Percentiles rank a stretch among this genome's conserved stretches.
These are phyloP conservation scores for Mortierella sp. DNA, from an alignment of 371 early-diverging fungal species.

Conservation along the genomic window DNA sequence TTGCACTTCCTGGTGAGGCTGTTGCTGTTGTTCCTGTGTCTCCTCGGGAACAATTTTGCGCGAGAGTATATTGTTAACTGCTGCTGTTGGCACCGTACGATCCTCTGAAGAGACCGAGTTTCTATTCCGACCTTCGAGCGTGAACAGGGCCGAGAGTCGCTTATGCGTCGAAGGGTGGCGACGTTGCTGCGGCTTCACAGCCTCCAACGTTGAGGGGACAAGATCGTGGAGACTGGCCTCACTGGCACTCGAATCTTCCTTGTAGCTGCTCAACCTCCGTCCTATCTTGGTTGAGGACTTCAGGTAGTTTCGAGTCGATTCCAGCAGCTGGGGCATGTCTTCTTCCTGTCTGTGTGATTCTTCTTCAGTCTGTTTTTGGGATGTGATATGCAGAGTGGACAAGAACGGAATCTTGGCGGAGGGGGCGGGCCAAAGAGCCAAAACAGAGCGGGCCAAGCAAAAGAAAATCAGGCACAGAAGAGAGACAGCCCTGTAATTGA, in stretches of 20 bases:
- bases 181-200: constrained; percentile 6
- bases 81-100: too few relatives aligned
- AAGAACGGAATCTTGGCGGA: not conserved
- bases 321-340: constrained; percentile 25
- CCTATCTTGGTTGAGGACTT: constrained; percentile 29
- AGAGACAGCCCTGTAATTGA: not conserved
- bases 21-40: not conserved
- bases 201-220: not conserved
- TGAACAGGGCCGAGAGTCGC: constrained; percentile 28
- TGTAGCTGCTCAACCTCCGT: constrained; percentile 25
- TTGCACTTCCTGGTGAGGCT: not conserved
- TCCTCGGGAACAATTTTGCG: constrained; percentile 12
- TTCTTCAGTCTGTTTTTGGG: not conserved
- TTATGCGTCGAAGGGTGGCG: constrained; percentile 17
- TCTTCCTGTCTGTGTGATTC: not conserved
- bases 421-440: not conserved
- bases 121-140: constrained; percentile 20
- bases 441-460: too few relatives aligned
- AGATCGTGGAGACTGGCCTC: constrained; percentile 24
- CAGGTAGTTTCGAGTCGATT: constrained; percentile 33
- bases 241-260: constrained; percentile 25
- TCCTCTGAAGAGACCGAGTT: constrained; percentile 20
- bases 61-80: not conserved
- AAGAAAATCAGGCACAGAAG: too few relatives aligned
- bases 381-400: not conserved